Base-by-base conservation (phyloP, 768 basidiomycete genomes). In the Xerocomellus amylosporus region DNA sequence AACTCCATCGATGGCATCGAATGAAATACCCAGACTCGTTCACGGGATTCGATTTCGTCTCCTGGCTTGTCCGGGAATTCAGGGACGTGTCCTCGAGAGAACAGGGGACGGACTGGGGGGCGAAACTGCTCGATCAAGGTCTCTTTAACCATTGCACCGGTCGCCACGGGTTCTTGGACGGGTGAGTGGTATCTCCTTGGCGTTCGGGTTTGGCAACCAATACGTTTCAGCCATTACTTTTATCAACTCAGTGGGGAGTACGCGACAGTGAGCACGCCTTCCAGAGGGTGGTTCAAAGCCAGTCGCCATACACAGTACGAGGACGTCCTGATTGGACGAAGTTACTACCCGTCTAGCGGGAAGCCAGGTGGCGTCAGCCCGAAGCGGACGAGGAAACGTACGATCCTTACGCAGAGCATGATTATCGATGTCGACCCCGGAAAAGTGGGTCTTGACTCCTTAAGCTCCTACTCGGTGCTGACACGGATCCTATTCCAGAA, bases 1-100 rank as follows among this genome's bases (percentile, higher is more conserved):
- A 91, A 63, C 82, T 90, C 55, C 80, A 91, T 59, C 84, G 83
- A 50, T 98, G 93, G 93, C 90, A 94, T 66, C 76, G 79, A 13
- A 75, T 70, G 17, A 79, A 78, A 36, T 91, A 93, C 64, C 79
- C 82, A 4, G 87, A 93, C 58, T 86, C 88, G 5, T 98, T 98
- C 68, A 91, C 86, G 10, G 95, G 95, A 2, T 86, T 83, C 58
- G 91, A 93, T 39, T 85, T 98, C 60, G 89, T 94, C 22, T 87
- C 87, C 1, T 98, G 95, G 95, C 74, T 97, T 19, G 83, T 90
- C n/a, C 82, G 90, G 31, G 90, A 94, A 69, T 98, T 94, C 64
- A 82, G 85, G 30, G 95, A 98, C 66, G 84, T 97, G 8, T 86
- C 88, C 1, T 89, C 87, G 15, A 77, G 91, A 48, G 83, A 87